Base-by-base conservation (phyloP, 129 eudicot species). In the Daucus carota region DNA sequence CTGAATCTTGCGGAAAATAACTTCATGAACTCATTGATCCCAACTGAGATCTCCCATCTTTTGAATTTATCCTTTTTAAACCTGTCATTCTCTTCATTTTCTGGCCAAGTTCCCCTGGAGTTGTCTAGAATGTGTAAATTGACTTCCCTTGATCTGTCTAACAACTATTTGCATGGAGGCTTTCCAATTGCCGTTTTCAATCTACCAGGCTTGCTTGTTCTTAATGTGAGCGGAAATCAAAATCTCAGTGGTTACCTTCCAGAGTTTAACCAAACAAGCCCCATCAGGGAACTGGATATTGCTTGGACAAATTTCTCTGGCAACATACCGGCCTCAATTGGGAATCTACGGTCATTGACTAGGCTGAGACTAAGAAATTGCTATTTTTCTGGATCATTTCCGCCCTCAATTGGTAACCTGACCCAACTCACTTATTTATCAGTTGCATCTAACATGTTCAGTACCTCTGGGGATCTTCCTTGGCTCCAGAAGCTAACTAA, bases 161-260 rank as follows among this genome's bases (percentile, higher is more conserved):
- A 12, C 22, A 34, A 29, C 33, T 11, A 22, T 1, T 52, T 52
- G 32, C 22, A 36, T 31, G 75, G 69, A 41, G 83, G 78, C 60
- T 75, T 84, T 47, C 85, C 82, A 0, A 33, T 57, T 17, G 15
- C 20, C 17, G 75, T 83, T 68, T 42, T 83, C 48, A 50, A 70
- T 14, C 40, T 83, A 83, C 43, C 43, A 40, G 43, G 43, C 43
- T 9, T 40, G 43, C 43, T 40, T 40, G 43, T 40, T 40, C 43
- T 40, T 40, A 40, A 40, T 40, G 5, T 40, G 43, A 40, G 43
- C 7, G 43, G 8, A 40, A 40, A 40, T 60, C 9, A 2, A 13
- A 75, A 60, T 52, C 80, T 83, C 17, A 34, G 22, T 17, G 86
- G 83, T 60, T 62, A 15, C 34, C 63, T 83, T 24, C 86, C 63